These are phyloP conservation scores for Ustilago shanxiensis DNA, from an alignment of 1,284 basidiomycete species.

Conservation along the genomic window DNA sequence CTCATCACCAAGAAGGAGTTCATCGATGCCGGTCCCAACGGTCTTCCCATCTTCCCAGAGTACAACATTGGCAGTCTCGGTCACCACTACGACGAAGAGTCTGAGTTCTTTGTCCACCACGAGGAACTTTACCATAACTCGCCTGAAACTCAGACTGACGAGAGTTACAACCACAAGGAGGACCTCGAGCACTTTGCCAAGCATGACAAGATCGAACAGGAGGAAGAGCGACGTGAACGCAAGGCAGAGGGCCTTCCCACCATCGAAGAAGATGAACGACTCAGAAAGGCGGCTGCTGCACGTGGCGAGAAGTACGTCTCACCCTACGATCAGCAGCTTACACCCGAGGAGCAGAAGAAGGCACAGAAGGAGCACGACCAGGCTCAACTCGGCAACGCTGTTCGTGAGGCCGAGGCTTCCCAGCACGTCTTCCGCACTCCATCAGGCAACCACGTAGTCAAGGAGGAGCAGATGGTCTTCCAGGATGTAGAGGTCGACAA, in stretches of 20 bases:
- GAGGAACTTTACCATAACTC: constrained; percentile 90
- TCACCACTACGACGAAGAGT: constrained; percentile 81
- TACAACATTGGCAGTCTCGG: constrained; percentile 77
- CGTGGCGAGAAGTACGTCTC: constrained; percentile 63
- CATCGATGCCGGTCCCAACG: constrained; percentile 79
- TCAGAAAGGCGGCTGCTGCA: constrained; percentile 54
- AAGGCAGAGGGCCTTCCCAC: constrained; percentile 81
- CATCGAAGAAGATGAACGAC: constrained; percentile 64
- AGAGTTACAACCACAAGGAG: constrained; percentile 88
- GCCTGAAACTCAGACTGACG: constrained; percentile 95
- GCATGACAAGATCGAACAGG: constrained; percentile 86
- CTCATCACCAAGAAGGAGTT: constrained; percentile 85
- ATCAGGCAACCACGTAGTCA: constrained; percentile 61
- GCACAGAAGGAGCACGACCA: constrained; percentile 57
- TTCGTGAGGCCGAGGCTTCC: constrained; percentile 58
- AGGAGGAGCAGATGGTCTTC: constrained; percentile 60
- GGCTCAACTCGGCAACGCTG: constrained; percentile 59
- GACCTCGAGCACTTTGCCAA: constrained; percentile 82
- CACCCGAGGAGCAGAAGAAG: constrained; percentile 52
- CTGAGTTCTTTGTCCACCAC: constrained; percentile 70
- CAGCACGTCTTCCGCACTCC: constrained; percentile 69
- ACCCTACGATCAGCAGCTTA: constrained; percentile 64
- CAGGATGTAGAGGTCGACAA: constrained; percentile 54
- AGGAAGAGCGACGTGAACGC: constrained; percentile 87
- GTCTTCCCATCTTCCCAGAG: constrained; percentile 81